Conservation (phyloP, 2,329 filamentous ascomycete genomes). For the Microdochium nivale region DNA sequence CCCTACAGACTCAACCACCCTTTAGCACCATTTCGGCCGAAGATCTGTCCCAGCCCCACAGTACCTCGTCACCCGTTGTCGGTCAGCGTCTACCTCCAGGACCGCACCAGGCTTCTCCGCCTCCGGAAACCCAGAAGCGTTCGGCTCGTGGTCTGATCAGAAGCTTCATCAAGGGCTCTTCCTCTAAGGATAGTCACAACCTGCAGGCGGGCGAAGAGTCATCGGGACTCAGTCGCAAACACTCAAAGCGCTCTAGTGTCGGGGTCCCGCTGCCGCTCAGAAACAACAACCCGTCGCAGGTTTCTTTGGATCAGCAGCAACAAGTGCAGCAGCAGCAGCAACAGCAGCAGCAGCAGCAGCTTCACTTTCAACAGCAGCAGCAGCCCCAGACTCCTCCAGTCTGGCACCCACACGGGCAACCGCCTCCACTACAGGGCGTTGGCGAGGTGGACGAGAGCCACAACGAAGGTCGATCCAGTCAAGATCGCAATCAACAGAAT, state of each 20-base stretch:
- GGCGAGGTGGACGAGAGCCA: background rate
- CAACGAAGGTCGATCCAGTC: background rate
- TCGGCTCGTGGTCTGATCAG: conserved; percentile 46
- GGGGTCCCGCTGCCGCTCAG: background rate
- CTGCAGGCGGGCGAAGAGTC: conserved; percentile 1
- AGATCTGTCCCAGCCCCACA: conserved; percentile 25
- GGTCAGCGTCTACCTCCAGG: conserved; percentile 10
- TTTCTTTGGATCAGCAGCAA: conserved; percentile 12
- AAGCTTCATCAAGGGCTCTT: conserved; percentile 39
- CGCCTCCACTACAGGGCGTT: conserved; percentile 4
- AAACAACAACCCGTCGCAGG: background rate
- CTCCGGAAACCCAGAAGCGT: conserved; percentile 29
- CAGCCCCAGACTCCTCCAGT: conserved; percentile 10
- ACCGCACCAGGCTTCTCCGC: conserved; percentile 8
- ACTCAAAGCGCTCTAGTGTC: background rate
- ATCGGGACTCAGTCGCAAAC: conserved; percentile 7
- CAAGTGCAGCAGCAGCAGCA: conserved; percentile 29
- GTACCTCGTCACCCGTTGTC: conserved; percentile 14
- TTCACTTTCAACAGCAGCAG: conserved; percentile 15
- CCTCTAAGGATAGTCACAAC: conserved; percentile 9
- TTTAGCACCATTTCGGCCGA: conserved; percentile 30
- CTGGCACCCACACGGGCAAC: conserved; percentile 6
- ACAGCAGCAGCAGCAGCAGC: conserved; percentile 26
- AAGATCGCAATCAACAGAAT: background rate
- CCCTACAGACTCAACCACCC: conserved; percentile 22